Base-by-base conservation (phyloP, 768 basidiomycete species). In the Russula brevipes region DNA sequence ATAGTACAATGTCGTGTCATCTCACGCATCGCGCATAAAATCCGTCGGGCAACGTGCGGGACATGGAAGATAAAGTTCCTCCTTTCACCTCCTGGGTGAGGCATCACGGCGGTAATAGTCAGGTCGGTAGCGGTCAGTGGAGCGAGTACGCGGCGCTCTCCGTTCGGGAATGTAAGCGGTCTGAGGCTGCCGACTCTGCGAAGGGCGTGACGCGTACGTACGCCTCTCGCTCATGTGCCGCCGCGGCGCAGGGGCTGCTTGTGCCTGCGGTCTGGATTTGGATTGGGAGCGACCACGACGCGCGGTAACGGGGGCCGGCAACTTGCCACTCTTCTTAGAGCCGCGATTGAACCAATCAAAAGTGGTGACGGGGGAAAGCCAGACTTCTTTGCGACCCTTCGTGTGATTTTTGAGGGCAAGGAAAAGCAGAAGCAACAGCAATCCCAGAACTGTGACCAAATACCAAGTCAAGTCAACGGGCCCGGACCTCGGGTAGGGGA, bases 341-440 rank as follows among this genome's bases (percentile, higher is more conserved):
- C 54, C 67, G 12, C 49, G 45, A 44, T 80, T 79, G 74, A 89
- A 88, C 88, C 88, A 89, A 57, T 86, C 83, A 72, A 83, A 87
- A 14, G 80, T 79, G 1, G 89, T 87, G 56, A 88, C 85, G 8
- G 89, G 85, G 9, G 78, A 79, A 65, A 82, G 76, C 89, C 88
- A 90, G 78, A 89, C 86, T 30, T 73, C 71, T 57, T 72, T 74
- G 72, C 76, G 72, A 58, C 80, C 81, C 24, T 70, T 74, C 59
- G 72, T 73, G 61, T 79, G 76, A 35, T 80, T 78, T 57, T 76
- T 76, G 64, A 81, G 46, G 17, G 80, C 70, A 62, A 82, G 74
- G 39, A 72, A 71, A 45, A 82, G 74, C 36, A 82, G 71, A 68
- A 82, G 74, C 24, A 79, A 54, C 54, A 81, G 71, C 72, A 82